Evolutionary conservation across 2,329 filamentous ascomycete species (phyloP).

Genomic region (Fusarium globosum): DNA sequence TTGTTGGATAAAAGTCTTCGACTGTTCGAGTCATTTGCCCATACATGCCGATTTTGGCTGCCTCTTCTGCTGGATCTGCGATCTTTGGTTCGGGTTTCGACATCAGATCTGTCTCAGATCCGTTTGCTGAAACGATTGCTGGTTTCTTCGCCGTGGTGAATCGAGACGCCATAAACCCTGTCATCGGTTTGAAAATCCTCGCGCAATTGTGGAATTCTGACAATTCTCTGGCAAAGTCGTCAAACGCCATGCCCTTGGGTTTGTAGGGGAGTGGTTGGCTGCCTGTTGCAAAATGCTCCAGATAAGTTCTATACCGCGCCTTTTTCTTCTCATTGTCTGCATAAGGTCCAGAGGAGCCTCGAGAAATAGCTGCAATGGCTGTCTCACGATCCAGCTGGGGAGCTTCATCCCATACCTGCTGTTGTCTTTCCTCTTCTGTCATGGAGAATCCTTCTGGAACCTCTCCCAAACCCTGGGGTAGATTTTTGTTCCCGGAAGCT

Average conservation of each 20-base stretch:
- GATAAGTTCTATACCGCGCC: conserved; percentile 81
- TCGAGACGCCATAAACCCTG: conserved; percentile 89
- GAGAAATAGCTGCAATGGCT: conserved; percentile 74
- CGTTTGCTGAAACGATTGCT: conserved; percentile 43
- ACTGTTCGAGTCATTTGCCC: conserved; percentile 83
- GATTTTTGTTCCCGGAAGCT: conserved; percentile 78
- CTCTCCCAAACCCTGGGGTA: conserved; percentile 83
- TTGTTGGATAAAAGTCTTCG: conserved; percentile 79
- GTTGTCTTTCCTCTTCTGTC: conserved; percentile 71
- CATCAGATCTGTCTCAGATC: conserved; percentile 39
- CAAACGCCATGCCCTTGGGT: conserved; percentile 59
- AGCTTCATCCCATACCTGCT: conserved; percentile 67
- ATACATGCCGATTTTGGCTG: conserved; percentile 92
- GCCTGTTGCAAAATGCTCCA: conserved; percentile 74
- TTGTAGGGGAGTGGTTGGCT: conserved; percentile 62
- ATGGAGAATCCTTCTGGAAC: conserved; percentile 72
- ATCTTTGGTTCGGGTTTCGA: conserved; percentile 50
- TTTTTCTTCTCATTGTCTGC: conserved; percentile 83
- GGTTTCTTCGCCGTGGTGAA: conserved; percentile 79
- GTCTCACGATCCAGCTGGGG: conserved; percentile 74
- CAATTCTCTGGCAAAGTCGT: conserved; percentile 85
- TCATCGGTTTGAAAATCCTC: conserved; percentile 88
- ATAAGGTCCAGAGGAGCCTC: conserved; percentile 78
- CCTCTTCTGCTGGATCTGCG: conserved; percentile 81
- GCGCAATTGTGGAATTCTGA: conserved; percentile 76